A percentile compares a stretch with the other conserved stretches of the same genome.
phyloP scores from a whole-genome alignment of 768 basidiomycete genomes.

The Chalciporus pseudorubinellus region DNA sequence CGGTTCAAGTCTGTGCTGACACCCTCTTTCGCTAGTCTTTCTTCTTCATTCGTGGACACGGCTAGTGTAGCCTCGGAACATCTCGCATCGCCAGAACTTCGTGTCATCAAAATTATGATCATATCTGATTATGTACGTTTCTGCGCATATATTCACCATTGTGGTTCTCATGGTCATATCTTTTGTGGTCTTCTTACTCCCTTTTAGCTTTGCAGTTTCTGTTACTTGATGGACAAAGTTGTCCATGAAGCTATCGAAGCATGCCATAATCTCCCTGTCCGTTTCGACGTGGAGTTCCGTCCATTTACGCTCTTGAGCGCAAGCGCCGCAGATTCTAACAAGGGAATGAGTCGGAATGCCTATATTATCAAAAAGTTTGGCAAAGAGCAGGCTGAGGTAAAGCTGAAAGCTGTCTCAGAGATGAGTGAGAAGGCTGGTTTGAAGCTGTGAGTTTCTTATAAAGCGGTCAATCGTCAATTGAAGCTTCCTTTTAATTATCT shows the following conservation, averaged over 20 bases:
- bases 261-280: conserved; percentile 28
- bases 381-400: conserved; percentile 23
- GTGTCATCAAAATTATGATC: conserved; percentile 31
- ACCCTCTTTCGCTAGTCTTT: conserved; percentile 7
- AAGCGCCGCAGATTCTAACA: not conserved
- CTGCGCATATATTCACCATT: too few relatives aligned
- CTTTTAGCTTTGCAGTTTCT: conserved; percentile 34
- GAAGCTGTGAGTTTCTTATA: conserved; percentile 18
- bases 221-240: conserved; percentile 36
- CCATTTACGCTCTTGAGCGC: conserved; percentile 26
- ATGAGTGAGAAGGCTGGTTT: conserved; percentile 25
- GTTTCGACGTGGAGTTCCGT: conserved; percentile 32
- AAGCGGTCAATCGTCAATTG: not conserved
- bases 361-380: conserved; percentile 25
- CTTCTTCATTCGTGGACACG: conserved; percentile 14
- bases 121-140: conserved; percentile 31
- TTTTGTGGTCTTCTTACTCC: too few relatives aligned
- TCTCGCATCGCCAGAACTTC: conserved; percentile 12
- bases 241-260: conserved; percentile 34
- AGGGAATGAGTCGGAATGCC: conserved; percentile 16
- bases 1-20: not conserved
- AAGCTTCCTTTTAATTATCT: not conserved
- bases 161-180: too few relatives aligned
- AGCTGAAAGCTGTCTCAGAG: conserved; percentile 21
- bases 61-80: not conserved